These are phyloP conservation scores for Ophiostoma ips DNA, from an alignment of 2,329 filamentous ascomycete species.

Conservation along the genomic window DNA sequence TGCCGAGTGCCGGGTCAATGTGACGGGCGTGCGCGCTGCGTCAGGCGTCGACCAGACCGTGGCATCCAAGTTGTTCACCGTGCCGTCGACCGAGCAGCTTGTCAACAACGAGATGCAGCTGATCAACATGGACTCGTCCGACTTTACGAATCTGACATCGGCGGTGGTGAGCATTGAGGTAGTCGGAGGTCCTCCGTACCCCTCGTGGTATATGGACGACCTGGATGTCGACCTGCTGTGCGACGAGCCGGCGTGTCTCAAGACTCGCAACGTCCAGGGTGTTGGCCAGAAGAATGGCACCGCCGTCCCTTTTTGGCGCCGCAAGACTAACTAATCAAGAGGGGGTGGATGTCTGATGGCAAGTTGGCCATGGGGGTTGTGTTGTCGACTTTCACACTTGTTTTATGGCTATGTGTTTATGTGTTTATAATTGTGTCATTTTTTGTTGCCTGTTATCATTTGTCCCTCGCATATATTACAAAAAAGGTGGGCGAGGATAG, in stretches of 20 bases:
- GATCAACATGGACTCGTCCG: background rate
- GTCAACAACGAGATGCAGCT: background rate
- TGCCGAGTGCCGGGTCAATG: constrained; percentile 22
- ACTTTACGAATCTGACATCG: background rate
- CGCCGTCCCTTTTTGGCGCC: too few species aligned
- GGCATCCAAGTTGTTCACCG: background rate
- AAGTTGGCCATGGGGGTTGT: too few species aligned
- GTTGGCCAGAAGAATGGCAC: background rate
- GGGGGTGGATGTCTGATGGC: too few species aligned
- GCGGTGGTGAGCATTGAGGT: background rate
- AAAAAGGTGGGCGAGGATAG: too few species aligned
- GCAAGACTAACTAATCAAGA: too few species aligned
- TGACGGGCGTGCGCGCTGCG: constrained; percentile 20
- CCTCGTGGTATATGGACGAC: background rate
- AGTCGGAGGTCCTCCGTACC: background rate
- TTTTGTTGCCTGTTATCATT: too few species aligned
- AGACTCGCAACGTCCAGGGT: background rate
- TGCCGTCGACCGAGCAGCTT: background rate
- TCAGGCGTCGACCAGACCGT: background rate
- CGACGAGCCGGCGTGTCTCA: background rate
- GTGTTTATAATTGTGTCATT: too few species aligned
- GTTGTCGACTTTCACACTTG: too few species aligned
- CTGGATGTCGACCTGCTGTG: background rate
- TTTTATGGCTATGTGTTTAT: too few species aligned
- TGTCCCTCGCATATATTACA: too few species aligned